Percentiles rank a stretch among this genome's conserved stretches.
Conservation (phyloP, 208 protist genomes). For the Trypanosoma boissoni region DNA sequence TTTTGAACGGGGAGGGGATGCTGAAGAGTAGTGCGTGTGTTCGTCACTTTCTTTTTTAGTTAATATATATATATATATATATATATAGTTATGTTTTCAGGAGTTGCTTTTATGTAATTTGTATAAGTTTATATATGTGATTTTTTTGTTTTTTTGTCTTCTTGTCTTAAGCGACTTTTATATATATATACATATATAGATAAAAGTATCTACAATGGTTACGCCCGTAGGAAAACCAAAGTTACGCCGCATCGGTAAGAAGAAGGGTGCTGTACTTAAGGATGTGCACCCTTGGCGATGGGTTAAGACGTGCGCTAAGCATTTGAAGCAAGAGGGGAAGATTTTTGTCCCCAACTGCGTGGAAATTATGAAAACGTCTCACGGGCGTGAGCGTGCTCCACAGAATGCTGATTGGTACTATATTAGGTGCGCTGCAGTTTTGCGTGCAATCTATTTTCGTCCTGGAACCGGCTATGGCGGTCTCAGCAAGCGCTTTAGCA, state of each 20-base stretch:
- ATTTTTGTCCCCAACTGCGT: slow-evolving; percentile 95
- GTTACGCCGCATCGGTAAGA: slow-evolving; percentile 87
- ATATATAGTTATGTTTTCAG: no score
- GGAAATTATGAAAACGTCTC: slow-evolving; percentile 96
- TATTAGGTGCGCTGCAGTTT: slow-evolving; percentile 95
- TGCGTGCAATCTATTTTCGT: slow-evolving; percentile 96
- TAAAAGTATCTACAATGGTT: slow-evolving; percentile 38
- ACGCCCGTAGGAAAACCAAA: slow-evolving; percentile 38
- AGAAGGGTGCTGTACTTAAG: slow-evolving; percentile 89
- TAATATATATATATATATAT: no score
- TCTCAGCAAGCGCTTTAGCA: slow-evolving; percentile 93
- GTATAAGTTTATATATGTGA: background rate
- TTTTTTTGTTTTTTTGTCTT: background rate
- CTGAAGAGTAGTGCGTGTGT: no score
- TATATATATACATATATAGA: background rate
- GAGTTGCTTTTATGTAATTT: background rate
- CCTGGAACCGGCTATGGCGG: slow-evolving; percentile 92
- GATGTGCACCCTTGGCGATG: slow-evolving; percentile 95
- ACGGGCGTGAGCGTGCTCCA: slow-evolving; percentile 95
- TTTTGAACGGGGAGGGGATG: no score
- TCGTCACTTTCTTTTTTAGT: no score
- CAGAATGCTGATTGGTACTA: slow-evolving; percentile 98
- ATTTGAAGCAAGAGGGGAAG: slow-evolving; percentile 96
- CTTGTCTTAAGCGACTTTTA: background rate
- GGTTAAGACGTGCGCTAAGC: slow-evolving; percentile 92